Conservation (phyloP, 2,329 filamentous ascomycete genomes). For the Cercospora zeina region DNA sequence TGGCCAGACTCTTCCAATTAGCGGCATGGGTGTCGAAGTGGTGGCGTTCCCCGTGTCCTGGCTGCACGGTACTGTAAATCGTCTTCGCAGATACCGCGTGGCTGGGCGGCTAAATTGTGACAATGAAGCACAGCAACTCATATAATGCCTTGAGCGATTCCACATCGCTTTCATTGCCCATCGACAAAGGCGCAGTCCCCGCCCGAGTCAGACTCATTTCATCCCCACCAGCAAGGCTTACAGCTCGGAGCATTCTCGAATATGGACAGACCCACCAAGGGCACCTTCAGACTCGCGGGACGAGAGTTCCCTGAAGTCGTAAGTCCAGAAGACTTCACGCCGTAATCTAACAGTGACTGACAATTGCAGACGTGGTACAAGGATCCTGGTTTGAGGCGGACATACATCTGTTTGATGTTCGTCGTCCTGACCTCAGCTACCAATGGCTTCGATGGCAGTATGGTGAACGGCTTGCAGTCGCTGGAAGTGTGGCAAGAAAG, state of each 20-base stretch:
- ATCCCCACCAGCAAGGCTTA: background rate
- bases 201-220: conserved; percentile 2
- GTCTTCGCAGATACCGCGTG: conserved; percentile 9
- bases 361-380: conserved; percentile 36
- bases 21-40: background rate
- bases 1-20: conserved; percentile 9
- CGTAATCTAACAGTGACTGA: background rate
- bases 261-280: conserved; percentile 40
- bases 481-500: conserved; percentile 49
- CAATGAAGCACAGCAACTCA: conserved; percentile 11
- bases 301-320: conserved; percentile 37
- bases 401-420: conserved; percentile 40
- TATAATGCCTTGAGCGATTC: conserved; percentile 10
- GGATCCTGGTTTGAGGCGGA: conserved; percentile 37
- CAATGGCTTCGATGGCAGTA: conserved; percentile 53
- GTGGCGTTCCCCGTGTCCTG: conserved; percentile 14
- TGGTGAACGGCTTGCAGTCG: conserved; percentile 55
- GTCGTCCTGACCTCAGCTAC: conserved; percentile 43
- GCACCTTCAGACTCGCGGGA: conserved; percentile 38
- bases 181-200: background rate
- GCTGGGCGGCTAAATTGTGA: conserved; percentile 16
- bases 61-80: conserved; percentile 2
- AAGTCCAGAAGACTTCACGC: background rate
- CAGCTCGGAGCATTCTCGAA: conserved; percentile 3
- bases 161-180: conserved; percentile 3